Base-by-base conservation (phyloP, 768 basidiomycete genomes). In the Mycena latifolia region DNA sequence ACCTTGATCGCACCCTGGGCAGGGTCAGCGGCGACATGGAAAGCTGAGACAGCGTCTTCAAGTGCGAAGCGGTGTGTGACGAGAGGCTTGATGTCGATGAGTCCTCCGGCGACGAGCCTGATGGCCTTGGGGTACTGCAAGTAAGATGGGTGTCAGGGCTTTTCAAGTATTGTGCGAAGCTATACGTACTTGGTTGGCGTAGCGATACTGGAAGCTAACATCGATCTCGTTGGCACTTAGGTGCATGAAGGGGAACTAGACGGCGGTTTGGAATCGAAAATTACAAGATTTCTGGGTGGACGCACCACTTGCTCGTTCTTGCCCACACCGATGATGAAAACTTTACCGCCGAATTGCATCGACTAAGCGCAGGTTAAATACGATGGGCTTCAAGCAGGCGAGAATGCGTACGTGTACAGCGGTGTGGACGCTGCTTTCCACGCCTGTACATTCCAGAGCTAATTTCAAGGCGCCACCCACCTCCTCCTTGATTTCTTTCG, bases 1-100 rank as follows among this genome's bases (percentile, higher is more conserved):
- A 91, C 87, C 71, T 90, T 91, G 73, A 91, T 91, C 41, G 89
- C 87, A 9, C 90, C 89, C 71, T 88, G 88, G 24, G 84, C 63
- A 53, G 87, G 86, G 73, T 91, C 89, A 8, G 90, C 89, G 20
- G 89, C 90, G 39, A 90, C 84, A 70, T 94, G 88, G 80, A 96
- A 96, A 2, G 95, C 95, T 54, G 88, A 79, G 10, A 89, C 84
- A 0, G 93, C 91, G 33, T 91, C 85, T 69, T 92, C 90, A 20
- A 96, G 84, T 22, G 81, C 67, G 75, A 92, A 92, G 15, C 88
- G 82, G 70, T 92, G 92, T 29, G 92, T 92, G n/a, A 94, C 90
- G 57, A 95, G 86, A 69, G 92, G 91, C 67, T 90, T 89, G 63
- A 94, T 78, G 70, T 92, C 82, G 56, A 90, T 86, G 24, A 96